phyloP scores from a whole-genome alignment of 1,139 yeast genomes.

The Hemisphaericaspora xylofermentans region DNA sequence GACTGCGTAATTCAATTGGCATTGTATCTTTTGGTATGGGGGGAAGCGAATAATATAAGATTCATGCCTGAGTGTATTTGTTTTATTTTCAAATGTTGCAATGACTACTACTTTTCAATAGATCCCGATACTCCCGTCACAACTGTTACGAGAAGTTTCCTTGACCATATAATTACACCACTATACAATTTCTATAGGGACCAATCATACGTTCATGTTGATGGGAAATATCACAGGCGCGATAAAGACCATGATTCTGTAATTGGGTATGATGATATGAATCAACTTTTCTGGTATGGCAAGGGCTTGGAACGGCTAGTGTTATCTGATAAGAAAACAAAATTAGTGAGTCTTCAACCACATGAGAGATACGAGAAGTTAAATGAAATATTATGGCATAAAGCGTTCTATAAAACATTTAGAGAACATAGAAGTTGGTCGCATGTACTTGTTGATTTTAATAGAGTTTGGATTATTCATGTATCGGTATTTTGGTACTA shows the following conservation, averaged over 20 bases:
- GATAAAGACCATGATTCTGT: constrained; percentile 54
- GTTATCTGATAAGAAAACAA: constrained; percentile 33
- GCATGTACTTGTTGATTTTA: constrained; percentile 56
- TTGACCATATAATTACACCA: constrained; percentile 75
- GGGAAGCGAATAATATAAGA: constrained; percentile 81
- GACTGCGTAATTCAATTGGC: constrained; percentile 68
- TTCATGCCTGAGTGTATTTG: constrained; percentile 87
- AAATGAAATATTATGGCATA: constrained; percentile 48
- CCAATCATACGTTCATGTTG: constrained; percentile 47
- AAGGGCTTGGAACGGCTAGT: constrained; percentile 47
- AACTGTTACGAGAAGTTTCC: constrained; percentile 34
- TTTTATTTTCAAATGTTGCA: constrained; percentile 75
- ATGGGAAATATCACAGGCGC: constrained; percentile 37
- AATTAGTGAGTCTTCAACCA: constrained; percentile 43
- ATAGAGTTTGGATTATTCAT: constrained; percentile 64
- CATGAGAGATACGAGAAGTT: constrained; percentile 46
- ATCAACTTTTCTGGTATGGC: constrained; percentile 60
- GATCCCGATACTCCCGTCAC: constrained; percentile 28
- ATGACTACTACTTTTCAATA: constrained; percentile 59
- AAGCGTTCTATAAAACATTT: constrained; percentile 54
- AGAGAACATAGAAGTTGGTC: constrained; percentile 60
- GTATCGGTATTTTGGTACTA: constrained; percentile 59
- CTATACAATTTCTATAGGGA: constrained; percentile 60
- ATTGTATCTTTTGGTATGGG: constrained; percentile 77
- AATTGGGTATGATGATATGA: constrained; percentile 65